Percentiles rank a stretch among this genome's conserved stretches.
Conservation (phyloP, 352 stramenopile genomes). For the Pythium utonaiense region DNA sequence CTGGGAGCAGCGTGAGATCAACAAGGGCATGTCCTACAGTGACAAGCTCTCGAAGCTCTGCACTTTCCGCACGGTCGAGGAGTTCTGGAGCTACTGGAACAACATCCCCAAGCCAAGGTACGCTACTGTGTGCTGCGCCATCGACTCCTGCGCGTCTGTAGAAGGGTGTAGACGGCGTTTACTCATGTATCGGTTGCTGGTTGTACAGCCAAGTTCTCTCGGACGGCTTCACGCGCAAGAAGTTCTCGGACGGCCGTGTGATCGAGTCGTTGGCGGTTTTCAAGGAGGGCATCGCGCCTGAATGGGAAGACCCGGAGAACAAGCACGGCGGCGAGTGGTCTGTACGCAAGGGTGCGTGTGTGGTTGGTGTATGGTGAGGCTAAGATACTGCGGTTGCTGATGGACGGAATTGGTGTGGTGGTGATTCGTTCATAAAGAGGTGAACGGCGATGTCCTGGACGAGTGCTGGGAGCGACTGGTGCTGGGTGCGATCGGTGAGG, state of each 20-base stretch:
- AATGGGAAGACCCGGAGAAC: conserved; percentile 91
- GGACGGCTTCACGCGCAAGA: conserved; percentile 85
- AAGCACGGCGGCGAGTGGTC: conserved; percentile 87
- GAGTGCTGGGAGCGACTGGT: conserved; percentile 90
- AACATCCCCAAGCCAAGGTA: conserved; percentile 88
- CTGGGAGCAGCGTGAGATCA: conserved; percentile 82
- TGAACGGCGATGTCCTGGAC: conserved; percentile 72
- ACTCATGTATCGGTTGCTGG: not conserved
- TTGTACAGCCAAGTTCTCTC: conserved; percentile 66
- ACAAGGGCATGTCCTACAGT: conserved; percentile 75
- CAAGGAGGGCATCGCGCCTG: conserved; percentile 85
- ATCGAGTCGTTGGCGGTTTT: conserved; percentile 94
- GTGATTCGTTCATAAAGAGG: conserved; percentile 35
- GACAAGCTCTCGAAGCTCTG: conserved; percentile 89
- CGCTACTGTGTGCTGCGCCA: not conserved
- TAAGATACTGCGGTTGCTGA: not conserved
- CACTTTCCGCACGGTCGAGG: conserved; percentile 81
- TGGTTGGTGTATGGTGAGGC: too few relatives aligned
- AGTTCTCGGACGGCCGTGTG: conserved; percentile 83
- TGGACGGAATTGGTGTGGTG: too few relatives aligned
- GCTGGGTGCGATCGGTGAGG: conserved; percentile 87
- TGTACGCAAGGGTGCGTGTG: conserved; percentile 64
- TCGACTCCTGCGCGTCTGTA: not conserved
- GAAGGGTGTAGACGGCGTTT: too few relatives aligned
- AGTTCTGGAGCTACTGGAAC: conserved; percentile 92